Evolutionary conservation across 1,284 basidiomycete genomes (phyloP), one percentile per base, ranked within the genome.

Genomic region (Mycosarcoma mackinlayi): DNA sequence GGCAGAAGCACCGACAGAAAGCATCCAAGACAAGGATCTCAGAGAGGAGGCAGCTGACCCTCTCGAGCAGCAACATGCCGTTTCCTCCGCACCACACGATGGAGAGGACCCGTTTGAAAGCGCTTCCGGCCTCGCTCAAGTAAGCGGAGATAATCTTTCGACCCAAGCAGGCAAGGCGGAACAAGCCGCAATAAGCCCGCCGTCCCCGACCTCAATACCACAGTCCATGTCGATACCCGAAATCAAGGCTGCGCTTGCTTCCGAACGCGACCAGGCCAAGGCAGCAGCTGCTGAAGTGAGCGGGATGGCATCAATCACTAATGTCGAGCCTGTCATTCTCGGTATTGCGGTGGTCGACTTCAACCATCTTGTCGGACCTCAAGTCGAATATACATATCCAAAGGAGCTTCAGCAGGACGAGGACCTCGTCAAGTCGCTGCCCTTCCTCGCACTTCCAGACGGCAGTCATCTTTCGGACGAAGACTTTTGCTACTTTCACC

Each of bases 361-460:
- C 61, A 79, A 82, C 41, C 80, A 82, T 37, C 71, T 79, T 18
- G 78, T 79, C 19, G 80, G 80, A 1, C 80, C 80, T 2, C 78
- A 80, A 37, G 70, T 82, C 25, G 80, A 82, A 30, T 80, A 76
- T 30, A 61, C 78, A 2, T 68, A 77, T 55, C 80, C 80, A 3
- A 48, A 46, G 14, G 59, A 70, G 23, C 67, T 82, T 23, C 55
- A 72, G 23, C 45, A 79, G 11, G 79, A 82, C 30, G 66, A 76
- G 33, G 80, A 81, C 25, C 63, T 82, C 21, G 46, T 73, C 38
- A 60, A 50, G 16, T 64, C 73, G 92, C 85, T 99, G 18, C 95
- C 95, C 0, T 98, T 99, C 84, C 87, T 98, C n/a, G 96, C 95
- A 0, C 87, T 99, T 19, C 95, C 95, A 0, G 96, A 99, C 78